Base-by-base conservation (phyloP, 2,329 filamentous ascomycete genomes). In the Geosmithia flava region DNA sequence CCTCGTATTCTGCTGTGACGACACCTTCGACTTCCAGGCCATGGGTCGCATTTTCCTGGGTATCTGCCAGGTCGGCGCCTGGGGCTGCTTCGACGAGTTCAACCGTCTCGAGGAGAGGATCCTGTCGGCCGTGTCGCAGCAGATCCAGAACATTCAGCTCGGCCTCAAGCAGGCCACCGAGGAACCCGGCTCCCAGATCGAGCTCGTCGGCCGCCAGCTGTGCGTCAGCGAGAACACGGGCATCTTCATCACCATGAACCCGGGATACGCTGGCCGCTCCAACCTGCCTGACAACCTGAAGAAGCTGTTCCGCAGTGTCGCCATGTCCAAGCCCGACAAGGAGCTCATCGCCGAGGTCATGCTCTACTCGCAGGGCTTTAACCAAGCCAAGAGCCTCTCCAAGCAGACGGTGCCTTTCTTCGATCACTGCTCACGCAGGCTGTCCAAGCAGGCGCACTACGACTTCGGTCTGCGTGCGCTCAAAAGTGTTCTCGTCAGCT, bases 231-330 rank as follows among this genome's bases (percentile, higher is more conserved):
- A 78, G 52, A 95, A 96, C 62, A 97, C 94, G 46, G 93, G 93
- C 57, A 93, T 99, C 62, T 99, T 99, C 72, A 98, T 99, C 64
- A 99, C 93, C 40, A 98, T 99, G 94, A 99, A 99, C 65, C 93
- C 93, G 64, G 93, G 93, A 47, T 99, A 99, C 68, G 93, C 93
- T 47, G 93, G 93, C 49, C 87, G 93, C 67, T 99, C 93, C 46
- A 98, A 98, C 67, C 70, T 99, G 59, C 93, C 93, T 2, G 93
- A 99, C 69, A 99, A 99, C 64, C 68, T 99, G 70, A 99, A 99
- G 80, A 99, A 98, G 69, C 74, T 99, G 41, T 99, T 99, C 80
- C 84, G 94, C 62, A 98, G 93, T 60, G 90, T 99, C 47, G 93
- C 93, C 53, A 99, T 99, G 93, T 98, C 93, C 11, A 98, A 97